These are phyloP conservation scores for Kwoniella dejecticola DNA, from an alignment of 768 basidiomycete genomes.

Conservation along the genomic window DNA sequence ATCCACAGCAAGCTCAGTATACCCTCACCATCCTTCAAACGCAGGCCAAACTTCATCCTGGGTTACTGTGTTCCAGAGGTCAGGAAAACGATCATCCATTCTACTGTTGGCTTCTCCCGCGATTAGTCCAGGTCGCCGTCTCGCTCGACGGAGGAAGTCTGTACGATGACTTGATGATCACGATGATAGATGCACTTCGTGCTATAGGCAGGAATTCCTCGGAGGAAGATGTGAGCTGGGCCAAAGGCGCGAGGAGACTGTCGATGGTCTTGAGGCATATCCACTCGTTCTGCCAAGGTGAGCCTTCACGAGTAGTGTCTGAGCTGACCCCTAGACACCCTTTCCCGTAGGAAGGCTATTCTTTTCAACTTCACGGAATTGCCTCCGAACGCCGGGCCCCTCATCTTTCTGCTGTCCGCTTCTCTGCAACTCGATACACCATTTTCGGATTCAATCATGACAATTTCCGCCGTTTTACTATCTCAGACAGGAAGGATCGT, in stretches of 20 bases:
- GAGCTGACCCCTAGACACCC: constrained; percentile 9
- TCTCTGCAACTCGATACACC: constrained; percentile 2
- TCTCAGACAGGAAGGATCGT: constrained; percentile 10
- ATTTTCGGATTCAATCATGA: constrained; percentile 6
- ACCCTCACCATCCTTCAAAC: constrained; percentile 39
- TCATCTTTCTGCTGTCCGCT: constrained; percentile 9
- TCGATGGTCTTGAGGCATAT: constrained; percentile 21
- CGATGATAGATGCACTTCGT: constrained; percentile 10
- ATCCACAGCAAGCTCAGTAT: constrained; percentile 22
- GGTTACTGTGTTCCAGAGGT: constrained; percentile 18
- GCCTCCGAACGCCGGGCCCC: background rate
- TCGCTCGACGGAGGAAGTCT: constrained; percentile 10
- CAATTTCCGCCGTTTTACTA: constrained; percentile 3
- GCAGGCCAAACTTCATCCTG: constrained; percentile 33
- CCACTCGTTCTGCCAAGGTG: constrained; percentile 24
- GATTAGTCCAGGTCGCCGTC: constrained; percentile 29
- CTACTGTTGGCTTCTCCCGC: constrained; percentile 48
- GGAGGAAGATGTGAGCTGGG: constrained; percentile 19
- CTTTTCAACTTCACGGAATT: constrained; percentile 4
- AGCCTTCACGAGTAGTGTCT: background rate
- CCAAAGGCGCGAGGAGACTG: constrained; percentile 18
- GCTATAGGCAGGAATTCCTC: constrained; percentile 27
- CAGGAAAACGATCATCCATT: constrained; percentile 29
- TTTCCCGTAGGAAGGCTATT: background rate
- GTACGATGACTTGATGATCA: constrained; percentile 21